A percentile compares a stretch with the other conserved stretches of the same genome.
Evolutionary conservation across 768 basidiomycete species (phyloP).

Genomic region (Tulasnella sp.): DNA sequence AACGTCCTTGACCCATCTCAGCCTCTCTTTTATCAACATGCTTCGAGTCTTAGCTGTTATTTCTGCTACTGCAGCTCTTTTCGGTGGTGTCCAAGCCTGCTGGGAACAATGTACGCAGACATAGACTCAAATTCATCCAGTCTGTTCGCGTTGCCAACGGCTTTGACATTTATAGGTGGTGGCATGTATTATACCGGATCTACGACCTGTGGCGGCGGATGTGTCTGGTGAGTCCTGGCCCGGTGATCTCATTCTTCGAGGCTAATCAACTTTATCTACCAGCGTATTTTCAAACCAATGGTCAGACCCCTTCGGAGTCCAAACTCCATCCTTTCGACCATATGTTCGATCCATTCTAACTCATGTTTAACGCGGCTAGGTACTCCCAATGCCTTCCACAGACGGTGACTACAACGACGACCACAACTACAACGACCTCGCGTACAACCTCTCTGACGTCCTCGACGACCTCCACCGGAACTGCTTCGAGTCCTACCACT

Average conservation of each 20-base stretch:
- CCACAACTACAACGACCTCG: constrained; percentile 22
- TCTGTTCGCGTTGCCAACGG: too few relatives aligned
- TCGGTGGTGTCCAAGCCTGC: neutral
- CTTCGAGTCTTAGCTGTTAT: neutral
- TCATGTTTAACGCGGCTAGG: constrained; percentile 24
- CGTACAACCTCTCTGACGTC: constrained; percentile 13
- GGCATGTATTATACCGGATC: constrained; percentile 37
- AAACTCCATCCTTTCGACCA: neutral
- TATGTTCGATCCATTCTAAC: constrained; percentile 25
- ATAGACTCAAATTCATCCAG: too few relatives aligned
- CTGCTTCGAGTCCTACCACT: constrained; percentile 25
- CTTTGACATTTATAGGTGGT: constrained; percentile 26
- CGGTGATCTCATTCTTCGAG: neutral
- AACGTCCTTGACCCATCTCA: neutral
- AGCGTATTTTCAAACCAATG: neutral
- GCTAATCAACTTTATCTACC: neutral
- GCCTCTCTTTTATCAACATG: neutral
- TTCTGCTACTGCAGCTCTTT: neutral
- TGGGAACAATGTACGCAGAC: constrained; percentile 6
- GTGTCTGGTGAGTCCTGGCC: neutral
- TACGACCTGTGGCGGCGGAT: constrained; percentile 40
- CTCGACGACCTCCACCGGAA: constrained; percentile 1
- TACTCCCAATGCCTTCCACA: constrained; percentile 5
- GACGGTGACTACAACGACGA: neutral
- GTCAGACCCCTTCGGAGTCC: constrained; percentile 3